Base-by-base conservation (phyloP, 768 basidiomycete genomes). In the Hebeloma cylindrosporum region DNA sequence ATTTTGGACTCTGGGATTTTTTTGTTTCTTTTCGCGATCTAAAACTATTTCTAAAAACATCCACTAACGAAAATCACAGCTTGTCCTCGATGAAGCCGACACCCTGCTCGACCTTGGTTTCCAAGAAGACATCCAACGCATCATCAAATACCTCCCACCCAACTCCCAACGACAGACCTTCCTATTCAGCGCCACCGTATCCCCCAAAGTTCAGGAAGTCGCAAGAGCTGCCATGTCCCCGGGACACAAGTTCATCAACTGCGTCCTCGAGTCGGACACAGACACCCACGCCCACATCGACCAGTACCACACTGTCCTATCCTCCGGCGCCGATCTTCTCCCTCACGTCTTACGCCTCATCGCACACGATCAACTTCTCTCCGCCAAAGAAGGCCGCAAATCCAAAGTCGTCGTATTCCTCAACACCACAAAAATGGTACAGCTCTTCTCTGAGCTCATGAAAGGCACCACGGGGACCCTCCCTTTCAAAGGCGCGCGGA, bases 51-150 rank as follows among this genome's bases (percentile, higher is more conserved):
- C n/a, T 53, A 46, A n/a, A 45, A 30, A 40, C 16, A 3, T 22
- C 23, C 14, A 9, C 50, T 40, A 30, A 48, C 37, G 27, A n/a
- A 7, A 13, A 4, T 27, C 37, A 8, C 51, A 92, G 88, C 76
- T 98, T 40, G 76, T 98, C 47, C 72, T 98, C 45, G 96, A 98
- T 58, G 92, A 96, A 62, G 90, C 92, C 8, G 93, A 98, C 58
- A 89, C 86, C 0, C 73, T 95, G 9, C 72, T 97, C 8, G 90
- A 93, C 45, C 87, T 93, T 85, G 93, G 93, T 53, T 96, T 95
- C 78, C 78, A 86, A 3, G 78, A 83, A 17, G 93, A 95, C 56
- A 81, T 97, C 22, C 80, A 88, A 16, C 79, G 75, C 1, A 91
- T 95, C 54, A 64, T 76, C 21, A 59, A 68, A 3, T 75, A 71